Conservation (phyloP, 805 yeast species). For the Kazachstania psychrophila region DNA sequence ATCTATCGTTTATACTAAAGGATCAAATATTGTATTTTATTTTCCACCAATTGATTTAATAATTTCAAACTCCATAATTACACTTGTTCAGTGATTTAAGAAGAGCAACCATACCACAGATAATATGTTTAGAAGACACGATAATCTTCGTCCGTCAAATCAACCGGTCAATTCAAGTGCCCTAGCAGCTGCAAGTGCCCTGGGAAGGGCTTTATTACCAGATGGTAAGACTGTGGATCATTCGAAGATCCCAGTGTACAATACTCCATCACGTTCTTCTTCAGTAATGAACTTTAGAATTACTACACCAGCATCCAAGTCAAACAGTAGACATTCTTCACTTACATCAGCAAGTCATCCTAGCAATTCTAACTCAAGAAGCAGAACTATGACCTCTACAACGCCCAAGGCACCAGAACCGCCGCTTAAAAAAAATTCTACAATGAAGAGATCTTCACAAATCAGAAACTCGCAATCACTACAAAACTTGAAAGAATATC, state of each 20-base stretch:
- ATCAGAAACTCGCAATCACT: neutral
- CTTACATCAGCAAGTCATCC: neutral
- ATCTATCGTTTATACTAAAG: no score
- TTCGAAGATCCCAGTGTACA: slow-evolving; percentile 19
- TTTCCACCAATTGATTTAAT: no score
- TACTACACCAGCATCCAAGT: slow-evolving; percentile 3
- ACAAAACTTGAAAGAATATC: slow-evolving; percentile 1
- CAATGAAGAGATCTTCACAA: neutral
- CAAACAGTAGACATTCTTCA: slow-evolving; percentile 6
- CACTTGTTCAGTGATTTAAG: neutral
- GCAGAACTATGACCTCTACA: neutral
- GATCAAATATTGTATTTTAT: no score
- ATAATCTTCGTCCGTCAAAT: slow-evolving; percentile 3
- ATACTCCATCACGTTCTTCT: slow-evolving; percentile 11
- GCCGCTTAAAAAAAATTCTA: neutral
- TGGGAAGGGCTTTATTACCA: slow-evolving; percentile 38
- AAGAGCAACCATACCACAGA: neutral
- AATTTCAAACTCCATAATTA: no score
- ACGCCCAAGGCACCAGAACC: neutral
- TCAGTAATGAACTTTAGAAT: slow-evolving; percentile 11
- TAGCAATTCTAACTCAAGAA: no score
- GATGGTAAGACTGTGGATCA: slow-evolving; percentile 22
- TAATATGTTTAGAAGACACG: slow-evolving; percentile 8
- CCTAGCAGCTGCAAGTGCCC: slow-evolving; percentile 53
- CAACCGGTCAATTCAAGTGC: slow-evolving; percentile 40